Percentiles rank a stretch among this genome's conserved stretches.
Conservation (phyloP, 2,329 filamentous ascomycete genomes). For the Sarocladium strictum region DNA sequence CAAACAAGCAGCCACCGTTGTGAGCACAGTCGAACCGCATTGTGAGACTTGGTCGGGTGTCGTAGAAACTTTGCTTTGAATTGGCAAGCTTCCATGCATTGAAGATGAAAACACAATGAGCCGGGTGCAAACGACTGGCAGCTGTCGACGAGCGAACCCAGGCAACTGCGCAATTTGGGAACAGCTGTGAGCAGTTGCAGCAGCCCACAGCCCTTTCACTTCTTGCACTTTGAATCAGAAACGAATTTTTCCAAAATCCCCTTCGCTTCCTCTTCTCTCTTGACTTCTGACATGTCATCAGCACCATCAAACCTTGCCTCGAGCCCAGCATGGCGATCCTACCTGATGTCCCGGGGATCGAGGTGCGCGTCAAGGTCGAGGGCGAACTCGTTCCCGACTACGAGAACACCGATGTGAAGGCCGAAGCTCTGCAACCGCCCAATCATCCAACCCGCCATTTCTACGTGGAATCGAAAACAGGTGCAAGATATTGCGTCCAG, state of each 20-base stretch:
- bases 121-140: background rate
- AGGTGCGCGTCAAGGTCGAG: background rate
- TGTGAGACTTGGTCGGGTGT: too few species aligned
- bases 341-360: background rate
- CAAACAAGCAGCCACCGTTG: too few species aligned
- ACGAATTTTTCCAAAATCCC: too few species aligned
- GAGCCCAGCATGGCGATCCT: background rate
- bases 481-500: background rate
- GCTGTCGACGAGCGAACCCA: background rate
- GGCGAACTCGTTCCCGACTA: background rate
- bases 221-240: too few species aligned
- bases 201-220: too few species aligned
- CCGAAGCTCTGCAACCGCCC: background rate
- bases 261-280: too few species aligned
- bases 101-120: background rate
- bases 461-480: background rate
- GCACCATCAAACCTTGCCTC: too few species aligned
- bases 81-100: background rate
- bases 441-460: background rate
- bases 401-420: background rate
- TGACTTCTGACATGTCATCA: too few species aligned
- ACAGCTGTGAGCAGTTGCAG: background rate
- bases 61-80: too few species aligned
- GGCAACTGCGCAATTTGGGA: too few species aligned
- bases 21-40: too few species aligned